Percentiles rank a stretch among this genome's conserved stretches.
Conservation (phyloP, 768 basidiomycete genomes). For the Suillus tomentosus region DNA sequence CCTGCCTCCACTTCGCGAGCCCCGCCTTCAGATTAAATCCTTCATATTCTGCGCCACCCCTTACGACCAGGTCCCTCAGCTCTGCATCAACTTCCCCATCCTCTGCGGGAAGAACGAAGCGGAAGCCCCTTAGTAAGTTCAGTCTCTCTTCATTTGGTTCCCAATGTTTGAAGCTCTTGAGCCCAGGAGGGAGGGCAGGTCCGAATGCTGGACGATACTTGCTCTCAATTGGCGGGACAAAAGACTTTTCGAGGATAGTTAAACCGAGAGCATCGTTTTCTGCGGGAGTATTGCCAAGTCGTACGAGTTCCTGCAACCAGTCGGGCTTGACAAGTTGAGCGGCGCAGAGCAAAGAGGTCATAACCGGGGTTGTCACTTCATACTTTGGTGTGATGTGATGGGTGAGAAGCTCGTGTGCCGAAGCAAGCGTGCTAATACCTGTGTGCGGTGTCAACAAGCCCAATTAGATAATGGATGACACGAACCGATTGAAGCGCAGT, state of each 20-base stretch:
- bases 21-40: conserved; percentile 56
- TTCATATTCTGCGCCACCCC: conserved; percentile 65
- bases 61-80: conserved; percentile 53
- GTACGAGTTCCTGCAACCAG: conserved; percentile 66
- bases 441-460: conserved; percentile 6
- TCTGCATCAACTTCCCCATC: conserved; percentile 49
- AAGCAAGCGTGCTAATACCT: conserved; percentile 61
- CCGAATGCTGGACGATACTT: conserved; percentile 65
- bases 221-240: conserved; percentile 48
- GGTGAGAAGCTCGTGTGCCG: conserved; percentile 49
- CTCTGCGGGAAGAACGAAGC: conserved; percentile 66
- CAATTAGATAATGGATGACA: background rate
- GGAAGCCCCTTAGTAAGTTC: conserved; percentile 50
- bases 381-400: conserved; percentile 64
- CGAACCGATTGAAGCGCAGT: conserved; percentile 59
- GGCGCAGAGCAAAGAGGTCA: conserved; percentile 59
- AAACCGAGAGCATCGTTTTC: conserved; percentile 36
- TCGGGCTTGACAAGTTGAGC: conserved; percentile 63
- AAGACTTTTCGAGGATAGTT: conserved; percentile 50
- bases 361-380: conserved; percentile 49
- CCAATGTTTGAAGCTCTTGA: conserved; percentile 62
- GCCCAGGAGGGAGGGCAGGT: conserved; percentile 44
- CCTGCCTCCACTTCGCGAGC: conserved; percentile 49
- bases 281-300: conserved; percentile 43
- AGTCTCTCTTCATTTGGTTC: conserved; percentile 66